Evolutionary conservation across 345 rosid genomes (phyloP).

Genomic region (Crucihimalaya himalaica): DNA sequence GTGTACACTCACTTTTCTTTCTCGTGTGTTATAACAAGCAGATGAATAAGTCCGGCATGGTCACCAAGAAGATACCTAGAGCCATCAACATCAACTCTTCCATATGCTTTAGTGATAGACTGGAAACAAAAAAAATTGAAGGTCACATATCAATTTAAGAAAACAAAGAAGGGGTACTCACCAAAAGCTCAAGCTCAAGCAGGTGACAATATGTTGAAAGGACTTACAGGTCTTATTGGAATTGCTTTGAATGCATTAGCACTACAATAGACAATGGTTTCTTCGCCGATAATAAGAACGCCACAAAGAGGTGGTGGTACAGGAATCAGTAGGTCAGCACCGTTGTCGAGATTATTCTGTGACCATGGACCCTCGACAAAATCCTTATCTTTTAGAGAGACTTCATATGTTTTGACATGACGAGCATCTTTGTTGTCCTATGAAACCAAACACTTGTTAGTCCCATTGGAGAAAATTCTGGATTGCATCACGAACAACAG

Average conservation of each 20-base stretch:
- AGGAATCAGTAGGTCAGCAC: slow-evolving; percentile 89
- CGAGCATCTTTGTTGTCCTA: slow-evolving; percentile 99
- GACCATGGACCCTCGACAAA: slow-evolving; percentile 97
- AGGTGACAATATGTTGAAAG: slow-evolving; percentile 12
- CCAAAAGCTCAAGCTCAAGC: background rate
- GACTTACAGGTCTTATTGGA: slow-evolving; percentile 84
- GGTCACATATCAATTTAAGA: slow-evolving; percentile 26
- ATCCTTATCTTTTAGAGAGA: slow-evolving; percentile 92
- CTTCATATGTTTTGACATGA: slow-evolving; percentile 95
- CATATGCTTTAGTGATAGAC: slow-evolving; percentile 96
- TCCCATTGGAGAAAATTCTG: background rate
- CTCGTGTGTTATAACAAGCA: slow-evolving; percentile 96
- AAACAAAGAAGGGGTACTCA: background rate
- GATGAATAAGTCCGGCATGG: slow-evolving; percentile 87
- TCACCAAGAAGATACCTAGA: slow-evolving; percentile 98
- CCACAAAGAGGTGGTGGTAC: slow-evolving; percentile 98
- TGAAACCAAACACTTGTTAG: slow-evolving; percentile 31
- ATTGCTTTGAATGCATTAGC: slow-evolving; percentile 92
- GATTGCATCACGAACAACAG: slow-evolving; percentile 5
- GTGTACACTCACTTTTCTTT: slow-evolving; percentile 79
- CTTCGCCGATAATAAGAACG: slow-evolving; percentile 96
- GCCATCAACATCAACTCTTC: slow-evolving; percentile 98
- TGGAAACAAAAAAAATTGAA: slow-evolving; percentile 36
- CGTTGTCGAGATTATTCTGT: slow-evolving; percentile 93
- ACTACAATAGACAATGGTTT: slow-evolving; percentile 92